Percentiles rank a stretch among this genome's conserved stretches.
These are phyloP conservation scores for Proteromonas lacertae DNA, from an alignment of 352 stramenopile species.

Conservation along the genomic window DNA sequence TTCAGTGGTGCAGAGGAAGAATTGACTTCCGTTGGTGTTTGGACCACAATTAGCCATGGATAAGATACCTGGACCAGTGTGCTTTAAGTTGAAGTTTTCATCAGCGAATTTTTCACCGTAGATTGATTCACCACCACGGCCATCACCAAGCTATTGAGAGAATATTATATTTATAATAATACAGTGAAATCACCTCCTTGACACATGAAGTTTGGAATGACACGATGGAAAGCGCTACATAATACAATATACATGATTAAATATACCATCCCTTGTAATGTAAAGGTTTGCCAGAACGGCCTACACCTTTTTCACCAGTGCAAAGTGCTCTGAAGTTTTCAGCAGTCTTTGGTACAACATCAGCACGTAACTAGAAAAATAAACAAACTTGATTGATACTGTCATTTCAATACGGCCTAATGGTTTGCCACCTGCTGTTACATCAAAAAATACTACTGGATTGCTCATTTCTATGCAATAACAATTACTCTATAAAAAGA, in stretches of 20 bases:
- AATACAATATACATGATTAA: too few species aligned
- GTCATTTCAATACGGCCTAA: too few species aligned
- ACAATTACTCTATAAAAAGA: too few species aligned
- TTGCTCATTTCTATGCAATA: too few species aligned
- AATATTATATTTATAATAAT: slow-evolving; percentile 37
- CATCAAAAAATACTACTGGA: slow-evolving; percentile 1
- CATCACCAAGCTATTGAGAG: slow-evolving; percentile 4
- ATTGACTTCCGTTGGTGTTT: slow-evolving; percentile 80
- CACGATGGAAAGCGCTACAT: slow-evolving; percentile 77
- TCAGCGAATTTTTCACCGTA: slow-evolving; percentile 26
- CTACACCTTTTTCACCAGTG: slow-evolving; percentile 54
- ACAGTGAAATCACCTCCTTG: slow-evolving; percentile 86
- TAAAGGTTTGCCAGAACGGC: slow-evolving; percentile 25
- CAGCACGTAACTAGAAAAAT: slow-evolving; percentile 79
- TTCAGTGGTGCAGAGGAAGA: slow-evolving; percentile 47
- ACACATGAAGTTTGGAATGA: slow-evolving; percentile 81
- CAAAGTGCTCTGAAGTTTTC: slow-evolving; percentile 71
- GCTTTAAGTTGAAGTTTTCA: slow-evolving; percentile 89
- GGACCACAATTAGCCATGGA: slow-evolving; percentile 82
- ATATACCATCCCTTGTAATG: slow-evolving; percentile 95
- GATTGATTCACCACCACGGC: slow-evolving; percentile 13
- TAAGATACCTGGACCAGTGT: slow-evolving; percentile 61
- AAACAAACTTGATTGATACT: too few species aligned
- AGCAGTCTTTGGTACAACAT: slow-evolving; percentile 87
- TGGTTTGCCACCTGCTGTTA: background rate